Percentiles rank a stretch among this genome's conserved stretches.
Evolutionary conservation across 192 early-diverging fungal species (phyloP).

Genomic region (Podila epicladia): DNA sequence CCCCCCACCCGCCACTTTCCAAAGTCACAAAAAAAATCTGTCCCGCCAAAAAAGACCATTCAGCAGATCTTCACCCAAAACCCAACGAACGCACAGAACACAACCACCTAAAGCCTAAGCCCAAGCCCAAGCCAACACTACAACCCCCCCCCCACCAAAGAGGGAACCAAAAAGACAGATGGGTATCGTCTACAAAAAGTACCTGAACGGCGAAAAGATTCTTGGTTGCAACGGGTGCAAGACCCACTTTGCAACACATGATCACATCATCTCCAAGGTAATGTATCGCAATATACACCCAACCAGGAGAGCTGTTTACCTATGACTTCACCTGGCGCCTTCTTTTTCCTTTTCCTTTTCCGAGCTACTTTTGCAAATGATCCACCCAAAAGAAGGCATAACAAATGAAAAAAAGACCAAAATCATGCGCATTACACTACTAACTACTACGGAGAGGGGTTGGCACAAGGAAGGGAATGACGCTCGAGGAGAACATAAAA

Average conservation of each 20-base stretch:
- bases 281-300: background rate
- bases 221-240: slow-evolving; percentile 59
- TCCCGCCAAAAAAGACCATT: too few species aligned
- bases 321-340: background rate
- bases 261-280: slow-evolving; percentile 62
- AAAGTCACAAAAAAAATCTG: slow-evolving; percentile 3
- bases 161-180: slow-evolving; percentile 29
- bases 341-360: background rate
- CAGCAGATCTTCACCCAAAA: too few species aligned
- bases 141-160: background rate
- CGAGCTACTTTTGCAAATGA: too few species aligned
- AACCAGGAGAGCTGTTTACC: background rate
- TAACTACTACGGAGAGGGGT: too few species aligned
- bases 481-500: background rate
- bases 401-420: too few species aligned
- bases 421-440: too few species aligned
- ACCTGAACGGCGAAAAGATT: slow-evolving; percentile 54
- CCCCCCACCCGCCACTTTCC: background rate
- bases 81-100: too few species aligned
- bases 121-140: background rate
- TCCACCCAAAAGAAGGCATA: too few species aligned
- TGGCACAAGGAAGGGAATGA: too few species aligned
- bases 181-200: slow-evolving; percentile 62
- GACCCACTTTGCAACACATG: slow-evolving; percentile 61
- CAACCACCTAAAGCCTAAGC: background rate